Evolutionary conservation across 1,139 yeast genomes (phyloP).

Genomic region (Yamadazyma friedrichii): DNA sequence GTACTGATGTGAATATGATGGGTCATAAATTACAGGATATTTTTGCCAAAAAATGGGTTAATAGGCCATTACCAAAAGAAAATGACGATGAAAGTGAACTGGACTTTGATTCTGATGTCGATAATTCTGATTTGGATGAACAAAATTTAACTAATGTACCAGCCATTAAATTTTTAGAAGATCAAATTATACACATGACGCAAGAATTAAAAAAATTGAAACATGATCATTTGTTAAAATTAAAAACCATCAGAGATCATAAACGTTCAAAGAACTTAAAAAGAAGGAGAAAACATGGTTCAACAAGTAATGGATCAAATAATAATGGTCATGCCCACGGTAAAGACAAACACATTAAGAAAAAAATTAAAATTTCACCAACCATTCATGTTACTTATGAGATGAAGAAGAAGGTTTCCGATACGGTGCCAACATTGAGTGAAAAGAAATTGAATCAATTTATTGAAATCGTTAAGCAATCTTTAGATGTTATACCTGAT

Average conservation of each 20-base stretch:
- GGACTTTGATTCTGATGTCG: slow-evolving; percentile 44
- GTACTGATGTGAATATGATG: slow-evolving; percentile 92
- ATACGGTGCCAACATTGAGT: slow-evolving; percentile 73
- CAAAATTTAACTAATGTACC: slow-evolving; percentile 71
- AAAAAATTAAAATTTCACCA: slow-evolving; percentile 16
- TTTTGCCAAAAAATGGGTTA: slow-evolving; percentile 87
- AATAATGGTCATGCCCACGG: neutral
- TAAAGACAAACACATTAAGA: slow-evolving; percentile 7
- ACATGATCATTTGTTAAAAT: slow-evolving; percentile 62
- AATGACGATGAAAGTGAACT: slow-evolving; percentile 38
- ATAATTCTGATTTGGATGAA: slow-evolving; percentile 72
- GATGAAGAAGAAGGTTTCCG: slow-evolving; percentile 94
- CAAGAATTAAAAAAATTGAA: slow-evolving; percentile 80
- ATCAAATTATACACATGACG: slow-evolving; percentile 82
- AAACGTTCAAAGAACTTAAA: slow-evolving; percentile 45
- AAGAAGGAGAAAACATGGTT: slow-evolving; percentile 27
- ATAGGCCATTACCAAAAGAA: slow-evolving; percentile 72
- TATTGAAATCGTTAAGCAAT: slow-evolving; percentile 81
- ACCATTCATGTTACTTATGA: slow-evolving; percentile 69
- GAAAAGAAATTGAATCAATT: slow-evolving; percentile 84
- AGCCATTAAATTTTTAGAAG: slow-evolving; percentile 85
- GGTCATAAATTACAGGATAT: slow-evolving; percentile 87
- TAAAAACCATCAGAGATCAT: slow-evolving; percentile 44
- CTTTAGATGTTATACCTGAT: slow-evolving; percentile 60
- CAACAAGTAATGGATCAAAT: slow-evolving; percentile 6